These are phyloP conservation scores for Rhynchosporium secalis DNA, from an alignment of 2,329 filamentous ascomycete species.

Conservation along the genomic window DNA sequence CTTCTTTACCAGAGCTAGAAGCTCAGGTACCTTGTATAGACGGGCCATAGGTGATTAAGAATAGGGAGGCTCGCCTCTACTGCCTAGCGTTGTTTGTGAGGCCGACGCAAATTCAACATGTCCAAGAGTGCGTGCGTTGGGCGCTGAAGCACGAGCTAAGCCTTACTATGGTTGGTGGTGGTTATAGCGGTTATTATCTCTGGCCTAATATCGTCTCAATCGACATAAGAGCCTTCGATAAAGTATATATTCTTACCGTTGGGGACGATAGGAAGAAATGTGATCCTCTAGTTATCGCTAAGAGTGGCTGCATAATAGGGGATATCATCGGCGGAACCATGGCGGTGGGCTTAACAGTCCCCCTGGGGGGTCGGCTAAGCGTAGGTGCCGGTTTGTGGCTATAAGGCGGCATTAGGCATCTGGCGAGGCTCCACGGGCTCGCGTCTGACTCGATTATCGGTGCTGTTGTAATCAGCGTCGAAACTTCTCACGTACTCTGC, in stretches of 20 bases:
- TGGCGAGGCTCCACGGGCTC: conserved; percentile 49
- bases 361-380: conserved; percentile 61
- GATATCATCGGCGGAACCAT: conserved; percentile 50
- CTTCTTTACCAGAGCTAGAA: conserved; percentile 45
- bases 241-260: conserved; percentile 53
- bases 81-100: conserved; percentile 46
- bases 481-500: conserved; percentile 48
- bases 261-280: conserved; percentile 27
- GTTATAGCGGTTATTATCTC: conserved; percentile 61
- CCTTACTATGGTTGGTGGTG: conserved; percentile 56
- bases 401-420: conserved; percentile 60
- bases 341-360: conserved; percentile 52
- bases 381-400: conserved; percentile 64
- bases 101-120: conserved; percentile 49
- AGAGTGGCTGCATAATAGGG: conserved; percentile 55
- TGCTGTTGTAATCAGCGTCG: conserved; percentile 56
- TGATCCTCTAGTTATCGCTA: conserved; percentile 49
- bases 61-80: conserved; percentile 49
- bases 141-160: conserved; percentile 48
- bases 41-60: conserved; percentile 47
- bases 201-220: conserved; percentile 53
- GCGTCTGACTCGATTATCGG: conserved; percentile 61
- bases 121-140: conserved; percentile 59
- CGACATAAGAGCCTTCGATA: conserved; percentile 58
- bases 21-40: conserved; percentile 41